A percentile compares a stretch with the other conserved stretches of the same genome.
phyloP scores from a whole-genome alignment of 345 rosid genomes.

The Xanthoceras sorbifolium region DNA sequence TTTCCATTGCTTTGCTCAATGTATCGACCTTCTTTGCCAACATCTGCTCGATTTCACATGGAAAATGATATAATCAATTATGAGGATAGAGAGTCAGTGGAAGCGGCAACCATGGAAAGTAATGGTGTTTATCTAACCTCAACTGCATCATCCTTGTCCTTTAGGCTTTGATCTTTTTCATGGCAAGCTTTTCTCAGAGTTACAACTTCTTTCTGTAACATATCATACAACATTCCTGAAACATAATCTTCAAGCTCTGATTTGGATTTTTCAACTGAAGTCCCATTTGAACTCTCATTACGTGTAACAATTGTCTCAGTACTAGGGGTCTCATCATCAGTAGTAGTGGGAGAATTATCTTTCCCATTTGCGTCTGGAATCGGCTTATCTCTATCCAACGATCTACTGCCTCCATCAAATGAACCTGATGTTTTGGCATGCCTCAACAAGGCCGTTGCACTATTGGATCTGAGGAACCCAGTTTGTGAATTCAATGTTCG shows the following conservation, averaged over 20 bases:
- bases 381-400: conserved; percentile 62
- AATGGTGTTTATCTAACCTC: conserved; percentile 54
- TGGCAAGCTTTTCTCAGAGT: conserved; percentile 79
- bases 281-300: conserved; percentile 25
- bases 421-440: conserved; percentile 93
- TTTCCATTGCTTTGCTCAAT: conserved; percentile 96
- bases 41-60: conserved; percentile 52
- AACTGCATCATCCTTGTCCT: conserved; percentile 94
- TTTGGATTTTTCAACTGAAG: conserved; percentile 23
- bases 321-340: conserved; percentile 16
- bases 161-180: conserved; percentile 94
- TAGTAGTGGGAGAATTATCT: conserved; percentile 11
- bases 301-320: conserved; percentile 8
- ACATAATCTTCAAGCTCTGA: conserved; percentile 53
- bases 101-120: conserved; percentile 20
- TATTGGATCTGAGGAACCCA: conserved; percentile 45
- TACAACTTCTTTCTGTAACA: conserved; percentile 88
- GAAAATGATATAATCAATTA: conserved; percentile 10
- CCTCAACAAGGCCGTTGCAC: conserved; percentile 66
- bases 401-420: conserved; percentile 91
- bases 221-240: conserved; percentile 74
- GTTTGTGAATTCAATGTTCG: conserved; percentile 32
- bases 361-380: conserved; percentile 23
- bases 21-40: conserved; percentile 95
- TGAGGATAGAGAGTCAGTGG: not conserved